These are phyloP conservation scores for Trypanosoma cruzi DNA, from an alignment of 208 protist species.

Conservation along the genomic window DNA sequence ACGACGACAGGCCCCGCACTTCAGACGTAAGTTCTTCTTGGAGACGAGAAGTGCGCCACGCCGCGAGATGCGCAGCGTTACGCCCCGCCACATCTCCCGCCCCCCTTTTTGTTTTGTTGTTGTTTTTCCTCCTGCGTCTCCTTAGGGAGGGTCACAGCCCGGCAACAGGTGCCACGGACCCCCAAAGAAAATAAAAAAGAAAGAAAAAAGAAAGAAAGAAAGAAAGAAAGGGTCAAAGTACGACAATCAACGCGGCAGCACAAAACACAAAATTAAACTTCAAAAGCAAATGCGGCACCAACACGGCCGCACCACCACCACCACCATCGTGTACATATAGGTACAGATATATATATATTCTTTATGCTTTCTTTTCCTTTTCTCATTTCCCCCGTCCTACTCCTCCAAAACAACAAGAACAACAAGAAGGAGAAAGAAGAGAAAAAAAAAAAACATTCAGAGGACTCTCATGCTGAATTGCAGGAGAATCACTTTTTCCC, in stretches of 20 bases:
- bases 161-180: no score
- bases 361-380: neutral
- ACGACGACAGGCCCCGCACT: slow-evolving; percentile 59
- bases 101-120: no score
- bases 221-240: neutral
- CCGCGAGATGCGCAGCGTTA: slow-evolving; percentile 15
- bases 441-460: slow-evolving; percentile 5
- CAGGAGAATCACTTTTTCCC: slow-evolving; percentile 30
- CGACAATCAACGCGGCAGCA: neutral
- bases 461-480: slow-evolving; percentile 11
- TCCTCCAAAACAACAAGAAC: neutral
- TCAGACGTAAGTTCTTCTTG: slow-evolving; percentile 69
- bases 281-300: neutral
- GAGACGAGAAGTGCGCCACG: slow-evolving; percentile 35
- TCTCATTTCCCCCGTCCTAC: neutral
- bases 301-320: neutral
- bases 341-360: neutral
- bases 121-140: neutral
- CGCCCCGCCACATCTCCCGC: slow-evolving; percentile 24
- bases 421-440: slow-evolving; percentile 3
- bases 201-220: no score
- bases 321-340: neutral
- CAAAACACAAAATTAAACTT: neutral
- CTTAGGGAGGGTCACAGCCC: no score
- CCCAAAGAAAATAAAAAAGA: no score